Conservation (phyloP, 2,329 filamentous ascomycete species). For the Ambrosiella xylebori region DNA sequence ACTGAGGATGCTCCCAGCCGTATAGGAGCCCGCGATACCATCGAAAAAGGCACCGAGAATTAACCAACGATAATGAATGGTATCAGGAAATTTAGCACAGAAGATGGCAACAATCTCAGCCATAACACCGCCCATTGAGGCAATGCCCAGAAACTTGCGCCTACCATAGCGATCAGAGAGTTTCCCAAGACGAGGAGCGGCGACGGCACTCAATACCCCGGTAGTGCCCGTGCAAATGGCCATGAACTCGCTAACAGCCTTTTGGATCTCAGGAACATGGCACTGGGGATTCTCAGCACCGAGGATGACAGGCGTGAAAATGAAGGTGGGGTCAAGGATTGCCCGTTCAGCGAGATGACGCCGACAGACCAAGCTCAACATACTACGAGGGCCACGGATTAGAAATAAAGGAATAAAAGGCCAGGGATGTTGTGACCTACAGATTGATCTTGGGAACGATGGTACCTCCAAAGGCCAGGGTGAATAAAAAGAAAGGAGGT, state of each 20-base stretch:
- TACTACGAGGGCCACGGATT: constrained; percentile 4
- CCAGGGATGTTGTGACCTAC: constrained; percentile 21
- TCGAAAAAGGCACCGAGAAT: constrained; percentile 63
- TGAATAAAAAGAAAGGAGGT: constrained; percentile 62
- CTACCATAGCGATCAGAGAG: constrained; percentile 79
- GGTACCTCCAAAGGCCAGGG: constrained; percentile 70
- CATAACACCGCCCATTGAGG: constrained; percentile 55
- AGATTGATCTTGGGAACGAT: constrained; percentile 78
- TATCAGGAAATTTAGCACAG: constrained; percentile 56
- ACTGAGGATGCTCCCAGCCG: constrained; percentile 55
- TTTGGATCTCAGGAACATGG: constrained; percentile 59
- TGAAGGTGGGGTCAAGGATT: constrained; percentile 38
- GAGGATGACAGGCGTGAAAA: constrained; percentile 45
- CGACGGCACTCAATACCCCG: constrained; percentile 63
- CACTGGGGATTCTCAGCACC: constrained; percentile 65
- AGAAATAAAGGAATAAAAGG: background rate
- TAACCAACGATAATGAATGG: constrained; percentile 60
- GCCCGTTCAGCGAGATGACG: constrained; percentile 46
- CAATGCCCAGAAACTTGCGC: constrained; percentile 53
- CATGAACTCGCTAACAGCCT: constrained; percentile 59
- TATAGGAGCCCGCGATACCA: constrained; percentile 77
- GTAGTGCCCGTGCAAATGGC: constrained; percentile 57
- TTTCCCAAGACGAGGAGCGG: constrained; percentile 66
- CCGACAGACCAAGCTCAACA: constrained; percentile 52
- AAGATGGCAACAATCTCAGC: constrained; percentile 64